Evolutionary conservation across 2,329 filamentous ascomycete species (phyloP).

Genomic region (Zymoseptoria tritici): DNA sequence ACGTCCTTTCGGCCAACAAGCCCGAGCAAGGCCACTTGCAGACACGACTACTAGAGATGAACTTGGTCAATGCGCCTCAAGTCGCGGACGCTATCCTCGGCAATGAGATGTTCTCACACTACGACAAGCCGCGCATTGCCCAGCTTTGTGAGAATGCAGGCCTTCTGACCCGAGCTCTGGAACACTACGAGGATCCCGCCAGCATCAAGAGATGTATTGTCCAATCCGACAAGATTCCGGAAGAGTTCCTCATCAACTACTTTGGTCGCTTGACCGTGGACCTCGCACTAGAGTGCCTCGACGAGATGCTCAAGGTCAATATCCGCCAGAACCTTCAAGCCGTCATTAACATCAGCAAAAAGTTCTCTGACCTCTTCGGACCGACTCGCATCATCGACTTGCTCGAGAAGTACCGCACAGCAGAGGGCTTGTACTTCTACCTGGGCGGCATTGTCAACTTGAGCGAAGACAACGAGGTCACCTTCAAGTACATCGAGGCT

Average conservation of each 20-base stretch:
- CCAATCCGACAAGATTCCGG: constrained; percentile 77
- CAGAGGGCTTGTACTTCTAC: constrained; percentile 96
- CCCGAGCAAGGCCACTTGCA: constrained; percentile 90
- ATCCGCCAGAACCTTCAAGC: constrained; percentile 94
- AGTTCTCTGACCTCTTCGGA: constrained; percentile 92
- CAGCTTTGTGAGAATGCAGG: constrained; percentile 89
- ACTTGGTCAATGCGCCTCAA: constrained; percentile 89
- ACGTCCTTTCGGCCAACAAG: constrained; percentile 89
- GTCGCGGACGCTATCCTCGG: constrained; percentile 96
- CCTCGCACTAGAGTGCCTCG: constrained; percentile 85
- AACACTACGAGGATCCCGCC: constrained; percentile 87
- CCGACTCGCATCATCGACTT: constrained; percentile 83
- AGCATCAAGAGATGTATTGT: constrained; percentile 85
- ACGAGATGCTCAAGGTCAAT: constrained; percentile 93
- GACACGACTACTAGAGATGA: constrained; percentile 95
- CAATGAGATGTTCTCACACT: constrained; percentile 98
- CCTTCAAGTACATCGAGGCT: constrained; percentile 99
- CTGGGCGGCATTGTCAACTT: constrained; percentile 96
- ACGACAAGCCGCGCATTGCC: constrained; percentile 83
- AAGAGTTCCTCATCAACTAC: constrained; percentile 86
- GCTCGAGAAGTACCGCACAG: constrained; percentile 95
- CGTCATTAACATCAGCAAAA: constrained; percentile 91
- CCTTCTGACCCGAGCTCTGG: constrained; percentile 62
- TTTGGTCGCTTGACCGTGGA: constrained; percentile 94
- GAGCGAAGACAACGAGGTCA: constrained; percentile 87